Percentiles rank a stretch among this genome's conserved stretches.
Evolutionary conservation across 257 asterid genomes (phyloP).

Genomic region (Primulina huaijiensis): DNA sequence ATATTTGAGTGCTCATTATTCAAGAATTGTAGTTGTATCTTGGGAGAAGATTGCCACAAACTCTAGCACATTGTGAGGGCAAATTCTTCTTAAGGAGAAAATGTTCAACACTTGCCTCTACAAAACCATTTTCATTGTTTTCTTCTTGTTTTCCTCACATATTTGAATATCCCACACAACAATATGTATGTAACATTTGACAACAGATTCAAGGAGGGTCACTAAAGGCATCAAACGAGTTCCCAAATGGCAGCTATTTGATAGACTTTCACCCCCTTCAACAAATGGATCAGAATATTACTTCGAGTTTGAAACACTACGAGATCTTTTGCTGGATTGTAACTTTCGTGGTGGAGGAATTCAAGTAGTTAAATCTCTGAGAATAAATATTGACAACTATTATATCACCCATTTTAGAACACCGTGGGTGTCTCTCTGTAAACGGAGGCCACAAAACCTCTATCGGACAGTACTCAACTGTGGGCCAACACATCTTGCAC

Average conservation of each 20-base stretch:
- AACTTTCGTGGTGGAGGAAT: constrained; percentile 78
- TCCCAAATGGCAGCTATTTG: constrained; percentile 57
- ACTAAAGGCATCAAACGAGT: constrained; percentile 60
- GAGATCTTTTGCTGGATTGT: constrained; percentile 66
- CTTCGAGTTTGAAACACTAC: constrained; percentile 66
- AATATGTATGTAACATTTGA: neutral
- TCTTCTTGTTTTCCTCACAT: no score
- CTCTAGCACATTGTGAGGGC: no score
- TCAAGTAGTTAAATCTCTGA: constrained; percentile 56
- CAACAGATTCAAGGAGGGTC: constrained; percentile 87
- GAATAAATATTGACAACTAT: constrained; percentile 74
- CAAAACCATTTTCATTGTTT: no score
- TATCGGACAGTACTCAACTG: constrained; percentile 59
- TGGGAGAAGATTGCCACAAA: no score
- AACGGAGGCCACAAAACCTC: constrained; percentile 79
- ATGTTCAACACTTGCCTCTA: no score
- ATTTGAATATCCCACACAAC: no score
- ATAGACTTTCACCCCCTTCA: constrained; percentile 59
- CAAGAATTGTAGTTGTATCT: no score
- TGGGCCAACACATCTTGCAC: constrained; percentile 69
- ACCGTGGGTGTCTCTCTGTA: constrained; percentile 65
- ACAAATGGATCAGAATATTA: constrained; percentile 35
- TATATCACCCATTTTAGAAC: constrained; percentile 67
- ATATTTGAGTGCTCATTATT: no score
- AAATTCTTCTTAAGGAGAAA: no score